phyloP scores from a whole-genome alignment of 2,329 filamentous ascomycete genomes.

The Aspergillus fumigatiaffinis region DNA sequence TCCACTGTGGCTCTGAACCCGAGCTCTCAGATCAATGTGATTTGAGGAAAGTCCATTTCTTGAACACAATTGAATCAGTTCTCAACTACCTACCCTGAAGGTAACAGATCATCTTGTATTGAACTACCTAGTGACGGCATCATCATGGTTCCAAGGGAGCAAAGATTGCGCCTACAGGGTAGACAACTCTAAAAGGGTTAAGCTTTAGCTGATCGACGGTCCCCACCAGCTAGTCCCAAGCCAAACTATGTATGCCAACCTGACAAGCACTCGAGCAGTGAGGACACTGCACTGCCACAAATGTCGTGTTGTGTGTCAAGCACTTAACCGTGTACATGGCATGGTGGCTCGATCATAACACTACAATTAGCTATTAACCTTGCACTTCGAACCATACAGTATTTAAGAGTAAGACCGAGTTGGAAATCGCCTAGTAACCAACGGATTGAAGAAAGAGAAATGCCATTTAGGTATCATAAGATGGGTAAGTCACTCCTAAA shows the following conservation, averaged over 20 bases:
- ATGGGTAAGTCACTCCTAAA: not conserved
- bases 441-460: not conserved
- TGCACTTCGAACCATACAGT: conserved; percentile 1
- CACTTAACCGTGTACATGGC: not conserved
- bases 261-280: not conserved
- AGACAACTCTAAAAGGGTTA: not conserved
- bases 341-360: not conserved
- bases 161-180: not conserved
- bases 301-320: not conserved
- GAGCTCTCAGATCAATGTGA: not conserved
- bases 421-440: not conserved
- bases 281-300: not conserved
- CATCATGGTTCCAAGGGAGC: not conserved
- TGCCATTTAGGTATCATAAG: conserved; percentile 3
- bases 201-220: conserved; percentile 3
- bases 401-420: too few species aligned
- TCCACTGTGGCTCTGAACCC: not conserved
- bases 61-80: not conserved
- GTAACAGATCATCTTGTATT: not conserved
- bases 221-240: not conserved
- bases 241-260: not conserved
- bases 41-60: not conserved
- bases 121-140: not conserved
- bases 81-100: not conserved
- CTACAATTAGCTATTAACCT: not conserved